A percentile compares a stretch with the other conserved stretches of the same genome.
phyloP scores from a whole-genome alignment of 2,329 filamentous ascomycete species.

The Dothideomycetes sp. region DNA sequence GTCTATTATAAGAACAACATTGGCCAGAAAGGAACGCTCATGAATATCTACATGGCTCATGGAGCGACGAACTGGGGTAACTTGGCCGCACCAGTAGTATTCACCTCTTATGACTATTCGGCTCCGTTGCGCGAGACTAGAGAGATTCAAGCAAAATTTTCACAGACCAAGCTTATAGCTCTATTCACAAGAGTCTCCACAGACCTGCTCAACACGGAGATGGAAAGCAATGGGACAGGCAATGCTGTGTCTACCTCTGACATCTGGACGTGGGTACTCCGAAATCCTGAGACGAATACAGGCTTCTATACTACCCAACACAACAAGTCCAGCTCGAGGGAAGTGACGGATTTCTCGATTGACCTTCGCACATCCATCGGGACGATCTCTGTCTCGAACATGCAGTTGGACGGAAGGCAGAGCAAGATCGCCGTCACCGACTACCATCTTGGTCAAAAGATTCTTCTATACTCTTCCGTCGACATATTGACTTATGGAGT shows the following conservation, averaged over 20 bases:
- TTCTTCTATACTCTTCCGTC: constrained; percentile 46
- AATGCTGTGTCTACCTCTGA: constrained; percentile 39
- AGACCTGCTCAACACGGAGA: constrained; percentile 48
- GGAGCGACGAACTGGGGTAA: constrained; percentile 56
- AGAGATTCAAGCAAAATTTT: constrained; percentile 50
- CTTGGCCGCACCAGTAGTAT: constrained; percentile 47
- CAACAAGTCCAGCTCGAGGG: constrained; percentile 42
- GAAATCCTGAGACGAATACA: constrained; percentile 49
- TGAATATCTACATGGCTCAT: constrained; percentile 51
- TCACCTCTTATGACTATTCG: constrained; percentile 55
- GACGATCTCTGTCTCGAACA: constrained; percentile 45
- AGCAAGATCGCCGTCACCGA: constrained; percentile 55
- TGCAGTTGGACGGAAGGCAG: constrained; percentile 52
- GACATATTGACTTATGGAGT: constrained; percentile 43
- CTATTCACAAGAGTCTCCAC: constrained; percentile 51
- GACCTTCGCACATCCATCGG: constrained; percentile 49
- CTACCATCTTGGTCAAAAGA: constrained; percentile 45
- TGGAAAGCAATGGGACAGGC: constrained; percentile 38
- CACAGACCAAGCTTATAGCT: constrained; percentile 54
- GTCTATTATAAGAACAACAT: constrained; percentile 57
- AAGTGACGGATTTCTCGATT: constrained; percentile 46
- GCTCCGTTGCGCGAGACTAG: constrained; percentile 53
- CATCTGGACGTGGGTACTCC: constrained; percentile 47
- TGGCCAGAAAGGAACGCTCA: constrained; percentile 48
- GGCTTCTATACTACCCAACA: constrained; percentile 54